Base-by-base conservation (phyloP, 352 stramenopile genomes). In the Globisporangium cystogenes region DNA sequence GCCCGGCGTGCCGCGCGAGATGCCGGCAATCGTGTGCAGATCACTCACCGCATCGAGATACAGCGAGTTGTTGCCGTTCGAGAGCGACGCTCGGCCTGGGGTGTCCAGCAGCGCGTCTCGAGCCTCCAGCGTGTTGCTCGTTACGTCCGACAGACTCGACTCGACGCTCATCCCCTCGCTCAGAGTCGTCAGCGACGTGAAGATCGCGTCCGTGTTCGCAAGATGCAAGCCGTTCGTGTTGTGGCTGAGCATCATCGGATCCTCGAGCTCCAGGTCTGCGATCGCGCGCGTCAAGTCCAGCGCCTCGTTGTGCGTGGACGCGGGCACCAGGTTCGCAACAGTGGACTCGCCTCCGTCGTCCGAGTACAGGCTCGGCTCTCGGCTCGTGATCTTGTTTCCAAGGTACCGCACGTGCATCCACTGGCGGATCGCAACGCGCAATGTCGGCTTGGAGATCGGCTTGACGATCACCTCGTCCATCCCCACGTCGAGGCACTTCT, bases 381-480 rank as follows among this genome's bases (percentile, higher is more conserved):
- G 64, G 37, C 47, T 64, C 8, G 51, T 15, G 2, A 57, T 48
- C 44, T 87, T 84, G 41, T 82, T 65, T 11, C 72, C 68, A 23
- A 86, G 41, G 64, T 82, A 90, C 7, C 80, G 75, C 37, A 93
- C 76, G 11, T 65, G 63, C 82, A 91, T 90, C 82, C 82, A 93
- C 46, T 90, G 81, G 4, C 75, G 73, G 57, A 93, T 83, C 12
- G 82, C 82, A 8, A 74, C 74, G 7, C 76, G 67, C 4, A 93
- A 50, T 15, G 72, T 68, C 3, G 67, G 59, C 57, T 93, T 90
- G 4, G 74, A 82, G 31, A 93, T 92, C 0, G 83, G 83, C 55
- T 93, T 93, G 33, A 92, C 83, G 31, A 93, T 87, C 60, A 92
- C 89, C 42, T 93, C 83, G 43, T 93, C 83, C 83, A 93, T 93